A percentile compares a stretch with the other conserved stretches of the same genome.
Evolutionary conservation across 768 basidiomycete genomes (phyloP).

Genomic region (Lentinula sp.): DNA sequence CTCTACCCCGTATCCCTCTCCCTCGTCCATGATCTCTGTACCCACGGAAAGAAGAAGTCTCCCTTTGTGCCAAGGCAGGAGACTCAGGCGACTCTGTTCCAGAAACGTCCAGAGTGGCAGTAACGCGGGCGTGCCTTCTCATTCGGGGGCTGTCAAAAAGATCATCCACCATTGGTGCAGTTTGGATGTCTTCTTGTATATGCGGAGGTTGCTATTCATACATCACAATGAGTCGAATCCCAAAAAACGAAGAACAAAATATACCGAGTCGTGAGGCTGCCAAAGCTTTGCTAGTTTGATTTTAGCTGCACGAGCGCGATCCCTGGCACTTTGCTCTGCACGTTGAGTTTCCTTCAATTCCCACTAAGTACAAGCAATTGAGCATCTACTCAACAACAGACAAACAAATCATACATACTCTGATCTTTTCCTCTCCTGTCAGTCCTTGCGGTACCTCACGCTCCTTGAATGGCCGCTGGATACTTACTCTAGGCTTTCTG

Average conservation of each 20-base stretch:
- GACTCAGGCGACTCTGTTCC: no score
- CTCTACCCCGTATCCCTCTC: not conserved
- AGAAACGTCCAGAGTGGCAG: no score
- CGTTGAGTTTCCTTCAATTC: not conserved
- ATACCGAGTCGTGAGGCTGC: not conserved
- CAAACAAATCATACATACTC: no score
- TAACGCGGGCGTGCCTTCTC: not conserved
- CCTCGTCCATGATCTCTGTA: not conserved
- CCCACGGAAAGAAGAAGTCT: not conserved
- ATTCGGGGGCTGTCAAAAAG: not conserved
- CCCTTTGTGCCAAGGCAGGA: no score
- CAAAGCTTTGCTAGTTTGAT: not conserved
- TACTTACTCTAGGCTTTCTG: no score
- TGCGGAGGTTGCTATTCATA: no score
- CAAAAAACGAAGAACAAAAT: not conserved
- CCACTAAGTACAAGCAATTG: not conserved
- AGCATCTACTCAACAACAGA: no score
- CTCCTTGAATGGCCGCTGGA: no score
- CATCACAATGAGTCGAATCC: no score
- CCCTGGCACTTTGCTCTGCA: not conserved
- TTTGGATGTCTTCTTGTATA: not conserved
- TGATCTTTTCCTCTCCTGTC: no score
- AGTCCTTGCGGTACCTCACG: no score
- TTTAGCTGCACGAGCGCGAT: not conserved
- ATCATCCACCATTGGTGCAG: not conserved